Percentiles rank a stretch among this genome's conserved stretches.
These are phyloP conservation scores for Condylostoma magnum DNA, from an alignment of 169 alveolate species.

Conservation along the genomic window DNA sequence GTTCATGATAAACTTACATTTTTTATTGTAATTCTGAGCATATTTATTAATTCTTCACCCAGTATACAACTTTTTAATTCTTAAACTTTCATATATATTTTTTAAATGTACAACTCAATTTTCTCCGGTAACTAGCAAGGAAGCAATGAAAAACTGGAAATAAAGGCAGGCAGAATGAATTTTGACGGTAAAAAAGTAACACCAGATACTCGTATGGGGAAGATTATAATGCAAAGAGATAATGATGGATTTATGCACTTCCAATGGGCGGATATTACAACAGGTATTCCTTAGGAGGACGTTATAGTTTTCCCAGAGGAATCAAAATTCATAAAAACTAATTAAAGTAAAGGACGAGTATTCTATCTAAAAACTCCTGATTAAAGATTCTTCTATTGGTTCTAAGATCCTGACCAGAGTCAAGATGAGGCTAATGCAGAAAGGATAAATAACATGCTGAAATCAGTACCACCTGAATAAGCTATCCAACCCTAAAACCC, in stretches of 20 bases:
- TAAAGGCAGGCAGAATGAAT: conserved; percentile 23
- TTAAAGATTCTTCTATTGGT: conserved; percentile 7
- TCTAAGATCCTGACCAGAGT: conserved; percentile 1
- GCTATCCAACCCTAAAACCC: background rate
- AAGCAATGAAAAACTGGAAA: too few relatives aligned
- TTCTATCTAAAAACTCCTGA: background rate
- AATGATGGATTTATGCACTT: background rate
- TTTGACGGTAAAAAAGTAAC: background rate
- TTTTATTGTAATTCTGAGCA: too few relatives aligned
- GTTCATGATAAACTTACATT: too few relatives aligned
- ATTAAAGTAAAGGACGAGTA: conserved; percentile 11
- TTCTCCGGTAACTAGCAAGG: too few relatives aligned
- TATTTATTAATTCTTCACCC: too few relatives aligned
- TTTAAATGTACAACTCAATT: too few relatives aligned
- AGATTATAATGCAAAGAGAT: background rate
- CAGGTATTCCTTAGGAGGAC: conserved; percentile 7
- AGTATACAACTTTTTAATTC: too few relatives aligned
- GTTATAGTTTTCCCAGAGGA: background rate
- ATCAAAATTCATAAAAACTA: background rate
- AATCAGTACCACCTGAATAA: too few relatives aligned
- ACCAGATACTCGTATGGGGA: conserved; percentile 19
- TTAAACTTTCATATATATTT: too few relatives aligned
- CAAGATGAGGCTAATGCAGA: background rate
- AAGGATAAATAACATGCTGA: background rate
- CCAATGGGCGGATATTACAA: conserved; percentile 10